These are phyloP conservation scores for Lindgomyces ingoldianus DNA, from an alignment of 495 filamentous ascomycete species.

Conservation along the genomic window DNA sequence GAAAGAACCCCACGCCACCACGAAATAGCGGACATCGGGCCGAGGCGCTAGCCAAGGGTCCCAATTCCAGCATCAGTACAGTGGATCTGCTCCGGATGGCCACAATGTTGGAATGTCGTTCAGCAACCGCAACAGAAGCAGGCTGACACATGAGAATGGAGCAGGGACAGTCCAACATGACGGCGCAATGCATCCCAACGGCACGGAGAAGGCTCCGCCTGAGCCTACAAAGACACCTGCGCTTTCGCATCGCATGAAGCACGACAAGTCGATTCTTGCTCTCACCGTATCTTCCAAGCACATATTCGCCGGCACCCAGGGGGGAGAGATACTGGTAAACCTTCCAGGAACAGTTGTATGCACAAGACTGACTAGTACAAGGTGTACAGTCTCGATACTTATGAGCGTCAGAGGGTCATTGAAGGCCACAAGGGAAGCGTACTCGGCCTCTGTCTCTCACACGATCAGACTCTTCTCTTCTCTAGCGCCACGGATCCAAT, in stretches of 20 bases:
- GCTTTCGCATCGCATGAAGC: conserved; percentile 67
- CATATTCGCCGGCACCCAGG: conserved; percentile 88
- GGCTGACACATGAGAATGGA: conserved; percentile 26
- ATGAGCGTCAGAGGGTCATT: conserved; percentile 70
- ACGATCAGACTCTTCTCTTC: conserved; percentile 75
- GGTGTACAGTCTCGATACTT: conserved; percentile 86
- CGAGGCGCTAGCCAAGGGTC: conserved; percentile 28
- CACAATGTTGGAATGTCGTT: neutral
- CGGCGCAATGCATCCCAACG: conserved; percentile 8
- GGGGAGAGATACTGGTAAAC: conserved; percentile 80
- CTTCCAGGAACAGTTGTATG: neutral
- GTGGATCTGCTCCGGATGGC: neutral
- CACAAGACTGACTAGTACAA: conserved; percentile 25
- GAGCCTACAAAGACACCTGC: conserved; percentile 46
- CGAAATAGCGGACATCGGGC: neutral
- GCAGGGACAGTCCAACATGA: conserved; percentile 27
- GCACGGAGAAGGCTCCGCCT: neutral
- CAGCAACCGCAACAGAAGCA: neutral
- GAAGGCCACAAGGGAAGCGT: conserved; percentile 89
- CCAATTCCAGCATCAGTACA: neutral
- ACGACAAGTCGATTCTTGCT: conserved; percentile 71
- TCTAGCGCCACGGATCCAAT: conserved; percentile 93
- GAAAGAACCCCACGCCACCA: neutral
- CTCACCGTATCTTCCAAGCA: conserved; percentile 62
- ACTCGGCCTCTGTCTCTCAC: conserved; percentile 75